Percentiles rank a stretch among this genome's conserved stretches.
phyloP scores from a whole-genome alignment of 2,329 filamentous ascomycete genomes.

The Dendryphion nanum region DNA sequence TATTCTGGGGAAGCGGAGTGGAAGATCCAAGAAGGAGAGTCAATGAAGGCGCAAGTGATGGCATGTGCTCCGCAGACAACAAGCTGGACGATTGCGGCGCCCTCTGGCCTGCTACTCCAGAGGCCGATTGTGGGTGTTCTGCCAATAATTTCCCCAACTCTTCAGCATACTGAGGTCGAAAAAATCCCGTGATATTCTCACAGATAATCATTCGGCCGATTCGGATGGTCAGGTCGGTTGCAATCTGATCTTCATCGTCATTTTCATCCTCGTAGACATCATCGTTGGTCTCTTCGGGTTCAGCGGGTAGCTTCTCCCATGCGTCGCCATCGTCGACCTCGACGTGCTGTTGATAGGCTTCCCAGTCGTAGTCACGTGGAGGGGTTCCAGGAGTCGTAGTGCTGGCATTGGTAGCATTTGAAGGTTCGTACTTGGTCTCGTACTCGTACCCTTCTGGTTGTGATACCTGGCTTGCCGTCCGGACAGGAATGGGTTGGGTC shows the following conservation, averaged over 20 bases:
- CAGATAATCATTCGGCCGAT: slow-evolving; percentile 42
- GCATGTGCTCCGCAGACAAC: slow-evolving; percentile 38
- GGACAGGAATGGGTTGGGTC: slow-evolving; percentile 37
- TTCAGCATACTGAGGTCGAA: slow-evolving; percentile 40
- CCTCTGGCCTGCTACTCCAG: slow-evolving; percentile 36
- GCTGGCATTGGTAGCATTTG: slow-evolving; percentile 23
- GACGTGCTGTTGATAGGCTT: slow-evolving; percentile 40
- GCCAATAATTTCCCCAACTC: slow-evolving; percentile 40
- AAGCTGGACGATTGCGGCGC: slow-evolving; percentile 35
- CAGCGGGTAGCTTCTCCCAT: slow-evolving; percentile 36
- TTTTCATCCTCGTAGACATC: slow-evolving; percentile 40
- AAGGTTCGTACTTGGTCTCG: slow-evolving; percentile 23
- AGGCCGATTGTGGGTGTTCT: slow-evolving; percentile 26
- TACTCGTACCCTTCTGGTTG: slow-evolving; percentile 2
- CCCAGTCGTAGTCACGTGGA: slow-evolving; percentile 40
- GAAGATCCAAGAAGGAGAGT: slow-evolving; percentile 34
- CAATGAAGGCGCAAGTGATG: slow-evolving; percentile 35
- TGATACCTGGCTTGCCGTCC: slow-evolving; percentile 18
- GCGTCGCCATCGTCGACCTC: slow-evolving; percentile 37
- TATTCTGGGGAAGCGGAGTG: slow-evolving; percentile 24
- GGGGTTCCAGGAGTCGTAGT: slow-evolving; percentile 38
- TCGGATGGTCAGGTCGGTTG: slow-evolving; percentile 37
- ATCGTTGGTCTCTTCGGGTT: slow-evolving; percentile 37
- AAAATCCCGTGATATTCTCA: slow-evolving; percentile 39
- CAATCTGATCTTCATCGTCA: slow-evolving; percentile 39